These are phyloP conservation scores for Phytophthora hybrid DNA, from an alignment of 352 stramenopile species.

Conservation along the genomic window DNA sequence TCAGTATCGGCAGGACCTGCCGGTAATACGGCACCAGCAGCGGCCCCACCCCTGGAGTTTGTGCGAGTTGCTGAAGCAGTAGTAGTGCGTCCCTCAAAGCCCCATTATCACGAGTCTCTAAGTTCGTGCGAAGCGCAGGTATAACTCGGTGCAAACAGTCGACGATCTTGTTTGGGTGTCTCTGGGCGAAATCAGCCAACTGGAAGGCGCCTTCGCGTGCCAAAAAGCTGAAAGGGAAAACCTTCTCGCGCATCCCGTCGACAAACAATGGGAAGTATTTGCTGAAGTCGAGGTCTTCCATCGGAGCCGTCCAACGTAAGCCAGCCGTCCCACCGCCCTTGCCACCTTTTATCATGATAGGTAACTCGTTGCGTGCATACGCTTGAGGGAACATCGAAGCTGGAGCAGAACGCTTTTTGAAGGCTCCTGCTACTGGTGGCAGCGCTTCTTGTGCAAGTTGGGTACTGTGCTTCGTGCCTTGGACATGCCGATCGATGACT, in stretches of 20 bases:
- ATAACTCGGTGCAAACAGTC: conserved; percentile 76
- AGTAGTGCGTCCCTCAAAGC: conserved; percentile 63
- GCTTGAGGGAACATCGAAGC: conserved; percentile 65
- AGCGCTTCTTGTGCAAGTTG: conserved; percentile 41
- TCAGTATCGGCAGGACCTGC: conserved; percentile 90
- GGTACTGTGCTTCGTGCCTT: conserved; percentile 54
- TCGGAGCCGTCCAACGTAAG: conserved; percentile 63
- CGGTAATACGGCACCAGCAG: conserved; percentile 93
- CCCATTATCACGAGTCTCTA: conserved; percentile 71
- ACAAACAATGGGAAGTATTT: conserved; percentile 94
- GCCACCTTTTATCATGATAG: conserved; percentile 75
- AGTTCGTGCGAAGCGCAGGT: conserved; percentile 68
- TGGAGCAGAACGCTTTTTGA: conserved; percentile 53
- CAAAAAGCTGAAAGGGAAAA: conserved; percentile 83
- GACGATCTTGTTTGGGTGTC: conserved; percentile 69
- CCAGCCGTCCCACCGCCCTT: conserved; percentile 45
- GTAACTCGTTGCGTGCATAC: conserved; percentile 70
- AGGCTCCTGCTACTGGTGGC: conserved; percentile 62
- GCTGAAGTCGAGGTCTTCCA: conserved; percentile 79
- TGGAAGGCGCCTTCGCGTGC: conserved; percentile 84
- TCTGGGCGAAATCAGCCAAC: conserved; percentile 73
- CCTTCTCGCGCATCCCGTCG: conserved; percentile 86
- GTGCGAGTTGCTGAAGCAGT: conserved; percentile 70
- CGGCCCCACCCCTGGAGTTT: conserved; percentile 68
- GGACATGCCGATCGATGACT: conserved; percentile 62